Evolutionary conservation across 1,139 yeast genomes (phyloP), one percentile per base, ranked within the genome.

Genomic region (Yamadazyma trypodendri): DNA sequence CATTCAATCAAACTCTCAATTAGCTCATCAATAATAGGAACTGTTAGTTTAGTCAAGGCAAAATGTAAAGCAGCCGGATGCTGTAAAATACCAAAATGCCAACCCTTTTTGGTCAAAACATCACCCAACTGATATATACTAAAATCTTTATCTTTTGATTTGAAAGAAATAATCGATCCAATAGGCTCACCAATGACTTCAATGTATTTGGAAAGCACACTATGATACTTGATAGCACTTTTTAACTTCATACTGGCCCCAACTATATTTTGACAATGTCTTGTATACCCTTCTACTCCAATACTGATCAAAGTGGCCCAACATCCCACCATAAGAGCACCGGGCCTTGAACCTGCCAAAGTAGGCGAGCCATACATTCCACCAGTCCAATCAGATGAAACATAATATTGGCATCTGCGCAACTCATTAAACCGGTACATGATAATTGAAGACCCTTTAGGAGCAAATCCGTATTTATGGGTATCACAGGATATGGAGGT

Each of bases 341-440:
- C 98, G 0, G 97, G 97, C 47, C 97, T 78, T 8, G 96, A 87
- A 0, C 98, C 98, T 0, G 97, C 97, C 37, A 92, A 67, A 0
- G 97, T 92, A 2, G 97, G 97, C 0, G 97, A 88, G 0, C 97
- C 98, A 55, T 92, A 92, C 54, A 92, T 69, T 1, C 98, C 98
- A 32, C 98, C 98, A 7, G 82, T 72, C 98, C 98, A 92, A 43
- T 82, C 87, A 2, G 89, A 69, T 40, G 81, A 75, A 24, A 90
- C 75, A 58, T 84, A 92, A 61, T 92, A 92, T 62, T 92, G 98
- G 52, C 84, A 75, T 49, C 77, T 77, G 39, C 98, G 74, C 42
- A 88, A 69, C 43, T 74, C 71, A 1, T 74, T 55, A 43, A 72
- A 63, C 36, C 97, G 74, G 61, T 92, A 92, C 96, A 92, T 84